Evolutionary conservation across 305 asterid genomes (phyloP), one percentile per base, ranked within the genome.

Genomic region (Solanum hybrid): DNA sequence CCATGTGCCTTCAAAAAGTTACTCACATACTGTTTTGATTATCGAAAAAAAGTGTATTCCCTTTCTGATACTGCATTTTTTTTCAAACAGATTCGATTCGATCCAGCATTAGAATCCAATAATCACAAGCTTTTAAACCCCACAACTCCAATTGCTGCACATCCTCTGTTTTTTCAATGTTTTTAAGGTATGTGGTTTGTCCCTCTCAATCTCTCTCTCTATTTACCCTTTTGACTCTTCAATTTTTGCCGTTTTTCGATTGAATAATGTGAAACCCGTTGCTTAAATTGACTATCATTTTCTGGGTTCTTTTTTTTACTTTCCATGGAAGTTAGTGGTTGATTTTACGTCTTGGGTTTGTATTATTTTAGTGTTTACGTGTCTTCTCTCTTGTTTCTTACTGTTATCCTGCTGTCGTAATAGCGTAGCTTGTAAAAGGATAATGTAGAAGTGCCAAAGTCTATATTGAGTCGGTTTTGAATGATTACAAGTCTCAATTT

Each of bases 31-130:
- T 14, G n/a, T 34, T 34, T 9, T 19, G n/a, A 78, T 36, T 36
- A 3, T 6, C 10, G 1, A 3, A 79, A 37, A 79, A 42, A 82
- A 17, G 73, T 45, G 15, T 45, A 29, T 15, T 45, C 3, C 40
- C 73, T 82, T 45, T 42, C 27, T 45, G 17, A 80, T 13, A 7
- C 1, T 80, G 29, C 87, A 27, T 10, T 14, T 78, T 13, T 37
- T 40, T 66, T 66, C 91, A 89, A 89, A 38, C 75, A 82, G 87
- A 82, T 82, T 82, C 87, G 85, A 87, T 38, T 89, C 87, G 27
- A 86, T 86, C 78, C 38, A 13, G n/a, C 89, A 31, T 75, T 11
- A 85, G 79, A 73, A 76, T 64, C 89, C 77, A 45, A 82, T 29
- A 27, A 82, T 82, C 29, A 45, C 87, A 29, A 17, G 87, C 19